These are phyloP conservation scores for Primulina huaijiensis DNA, from an alignment of 257 asterid genomes.

Conservation along the genomic window DNA sequence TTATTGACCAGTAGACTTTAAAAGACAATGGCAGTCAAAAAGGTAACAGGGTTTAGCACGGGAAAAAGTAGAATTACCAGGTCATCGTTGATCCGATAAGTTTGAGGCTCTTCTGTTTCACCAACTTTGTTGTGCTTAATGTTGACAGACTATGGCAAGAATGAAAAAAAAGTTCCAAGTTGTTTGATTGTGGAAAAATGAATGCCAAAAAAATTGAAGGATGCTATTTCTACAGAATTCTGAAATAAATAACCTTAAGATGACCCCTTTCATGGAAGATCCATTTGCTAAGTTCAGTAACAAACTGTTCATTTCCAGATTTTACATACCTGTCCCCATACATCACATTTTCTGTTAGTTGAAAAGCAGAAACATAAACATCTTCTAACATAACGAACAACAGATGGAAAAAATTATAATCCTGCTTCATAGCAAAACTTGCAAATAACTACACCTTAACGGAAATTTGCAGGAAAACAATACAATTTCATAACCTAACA, in stretches of 20 bases:
- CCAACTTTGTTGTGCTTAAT: conserved; percentile 72
- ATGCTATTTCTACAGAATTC: neutral
- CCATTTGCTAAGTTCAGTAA: conserved; percentile 81
- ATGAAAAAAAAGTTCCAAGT: neutral
- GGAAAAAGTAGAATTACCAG: conserved; percentile 39
- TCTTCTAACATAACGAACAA: neutral
- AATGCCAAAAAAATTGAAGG: neutral
- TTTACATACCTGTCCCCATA: conserved; percentile 52
- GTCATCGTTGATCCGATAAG: conserved; percentile 77
- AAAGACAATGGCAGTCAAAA: neutral
- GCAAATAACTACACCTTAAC: neutral
- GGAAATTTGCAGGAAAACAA: neutral
- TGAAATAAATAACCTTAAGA: conserved; percentile 53
- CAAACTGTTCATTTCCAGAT: conserved; percentile 79
- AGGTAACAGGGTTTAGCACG: neutral
- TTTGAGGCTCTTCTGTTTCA: conserved; percentile 67
- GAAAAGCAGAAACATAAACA: conserved; percentile 21
- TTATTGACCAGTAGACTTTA: neutral
- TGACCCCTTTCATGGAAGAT: conserved; percentile 89
- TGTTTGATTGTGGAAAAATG: neutral
- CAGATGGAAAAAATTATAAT: neutral
- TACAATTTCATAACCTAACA: conserved; percentile 13
- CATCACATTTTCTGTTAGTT: conserved; percentile 23
- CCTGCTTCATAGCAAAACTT: conserved; percentile 8
- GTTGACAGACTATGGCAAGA: conserved; percentile 50